A percentile compares a stretch with the other conserved stretches of the same genome.
Conservation (phyloP, 31 red algal genomes). For the Bonnemaisonia californica region DNA sequence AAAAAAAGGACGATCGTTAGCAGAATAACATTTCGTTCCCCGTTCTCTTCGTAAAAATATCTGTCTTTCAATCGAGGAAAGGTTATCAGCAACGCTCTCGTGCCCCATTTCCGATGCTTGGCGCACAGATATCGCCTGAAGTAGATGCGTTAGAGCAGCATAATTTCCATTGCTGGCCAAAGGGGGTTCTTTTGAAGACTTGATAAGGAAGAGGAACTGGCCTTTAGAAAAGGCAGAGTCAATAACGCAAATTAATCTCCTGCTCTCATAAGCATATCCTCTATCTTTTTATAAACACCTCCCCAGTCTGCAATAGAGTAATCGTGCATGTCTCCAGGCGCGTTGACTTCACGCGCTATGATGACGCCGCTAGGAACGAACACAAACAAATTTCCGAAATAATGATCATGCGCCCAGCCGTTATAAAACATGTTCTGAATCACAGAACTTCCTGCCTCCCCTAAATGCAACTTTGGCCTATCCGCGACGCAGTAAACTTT, state of each 20-base stretch:
- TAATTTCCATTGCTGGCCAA: neutral
- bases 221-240: constrained; percentile 8
- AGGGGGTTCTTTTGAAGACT: constrained; percentile 1
- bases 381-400: neutral
- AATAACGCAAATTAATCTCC: neutral
- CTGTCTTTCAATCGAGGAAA: too few relatives aligned
- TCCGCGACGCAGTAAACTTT: neutral
- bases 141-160: neutral
- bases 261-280: neutral
- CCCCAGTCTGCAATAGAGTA: too few relatives aligned
- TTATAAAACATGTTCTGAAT: neutral
- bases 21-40: constrained; percentile 7
- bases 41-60: too few relatives aligned
- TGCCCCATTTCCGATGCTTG: neutral
- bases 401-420: too few relatives aligned
- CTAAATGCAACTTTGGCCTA: neutral
- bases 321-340: neutral
- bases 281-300: too few relatives aligned
- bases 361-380: neutral
- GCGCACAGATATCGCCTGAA: neutral
- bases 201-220: neutral
- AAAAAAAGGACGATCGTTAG: neutral
- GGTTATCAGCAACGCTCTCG: neutral
- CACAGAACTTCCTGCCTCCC: neutral
- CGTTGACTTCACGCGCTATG: neutral